Base-by-base conservation (phyloP, 306 rosid species). In the Quercus berberidifolia region DNA sequence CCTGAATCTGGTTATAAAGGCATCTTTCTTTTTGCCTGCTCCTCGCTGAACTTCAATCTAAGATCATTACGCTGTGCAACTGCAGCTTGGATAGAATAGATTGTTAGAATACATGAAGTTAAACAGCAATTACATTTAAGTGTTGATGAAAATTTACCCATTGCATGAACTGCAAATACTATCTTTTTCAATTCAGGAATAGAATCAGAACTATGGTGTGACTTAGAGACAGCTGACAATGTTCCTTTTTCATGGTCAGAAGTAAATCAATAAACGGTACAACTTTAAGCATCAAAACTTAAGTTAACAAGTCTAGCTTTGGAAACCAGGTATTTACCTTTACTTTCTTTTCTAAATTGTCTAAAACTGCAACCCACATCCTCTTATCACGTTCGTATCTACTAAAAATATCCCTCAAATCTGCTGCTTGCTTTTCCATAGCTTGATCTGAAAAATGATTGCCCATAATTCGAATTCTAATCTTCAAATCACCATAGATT, bases 1-100 rank as follows among this genome's bases (percentile, higher is more conserved):
- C 84, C 71, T 75, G 84, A 28, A 80, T 57, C n/a, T 74, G 76
- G 43, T 80, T 68, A 74, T 67, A 69, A 56, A 80, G 84, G 84
- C 38, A 65, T 46, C 60, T 75, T 80, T 31, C 80, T 80, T 25
- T 75, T 80, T 56, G 41, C 76, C 31, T 80, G 80, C 72, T 80
- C 84, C 63, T 74, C 57, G 7, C 78, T 80, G 10, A 74, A 59
- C 76, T 74, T 80, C 56, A 75, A 35, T 73, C 68, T 80, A 17
- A 80, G 80, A 56, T 75, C 72, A 17, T 75, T 41, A 31, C 64
- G 68, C 64, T 75, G 30, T 20, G 21, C 3, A 31, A 80, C 84
- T 75, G 76, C 71, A 80, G 28, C 14, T 30, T 68, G 67, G 28
- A 74, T 15, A 57, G 18, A 20, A 25, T 68, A 43, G 18, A 30